phyloP scores from a whole-genome alignment of 2,329 filamentous ascomycete species.

The Arthrobotrys sinensis region DNA sequence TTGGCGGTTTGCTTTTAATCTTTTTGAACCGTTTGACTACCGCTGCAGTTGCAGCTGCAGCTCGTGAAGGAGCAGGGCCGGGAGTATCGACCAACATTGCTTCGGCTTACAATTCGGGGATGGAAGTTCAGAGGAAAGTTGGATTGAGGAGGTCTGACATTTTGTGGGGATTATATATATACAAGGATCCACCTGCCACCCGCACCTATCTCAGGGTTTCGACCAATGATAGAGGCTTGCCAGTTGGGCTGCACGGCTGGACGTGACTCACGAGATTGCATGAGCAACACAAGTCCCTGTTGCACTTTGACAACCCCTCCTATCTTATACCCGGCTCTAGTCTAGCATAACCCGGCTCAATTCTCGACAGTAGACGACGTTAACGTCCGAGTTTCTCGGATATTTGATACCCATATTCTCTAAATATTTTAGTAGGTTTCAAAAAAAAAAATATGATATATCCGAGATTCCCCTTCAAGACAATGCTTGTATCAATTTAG shows the following conservation, averaged over 20 bases:
- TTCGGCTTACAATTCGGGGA: background rate
- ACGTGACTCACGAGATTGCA: conserved; percentile 21
- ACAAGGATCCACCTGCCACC: conserved; percentile 30
- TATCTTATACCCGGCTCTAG: background rate
- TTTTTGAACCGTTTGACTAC: conserved; percentile 1
- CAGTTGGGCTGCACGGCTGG: conserved; percentile 12
- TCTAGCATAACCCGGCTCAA: background rate
- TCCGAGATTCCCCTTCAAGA: too few relatives aligned
- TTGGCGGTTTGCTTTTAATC: background rate
- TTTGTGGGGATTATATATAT: conserved; percentile 27
- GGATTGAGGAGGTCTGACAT: conserved; percentile 20
- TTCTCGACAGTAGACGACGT: too few relatives aligned
- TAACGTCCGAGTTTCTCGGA: too few relatives aligned
- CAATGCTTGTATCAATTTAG: too few relatives aligned
- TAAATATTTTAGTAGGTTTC: too few relatives aligned
- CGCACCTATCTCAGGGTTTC: background rate
- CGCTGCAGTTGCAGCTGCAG: background rate
- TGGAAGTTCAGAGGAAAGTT: background rate
- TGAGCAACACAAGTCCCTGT: background rate
- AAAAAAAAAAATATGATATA: too few relatives aligned
- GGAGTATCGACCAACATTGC: background rate
- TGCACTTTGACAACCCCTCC: background rate
- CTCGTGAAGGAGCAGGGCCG: conserved; percentile 11
- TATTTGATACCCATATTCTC: too few relatives aligned
- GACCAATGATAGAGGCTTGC: conserved; percentile 7